These are phyloP conservation scores for Panicum miliaceum DNA, from an alignment of 176 grass and related monocot species.

Conservation along the genomic window DNA sequence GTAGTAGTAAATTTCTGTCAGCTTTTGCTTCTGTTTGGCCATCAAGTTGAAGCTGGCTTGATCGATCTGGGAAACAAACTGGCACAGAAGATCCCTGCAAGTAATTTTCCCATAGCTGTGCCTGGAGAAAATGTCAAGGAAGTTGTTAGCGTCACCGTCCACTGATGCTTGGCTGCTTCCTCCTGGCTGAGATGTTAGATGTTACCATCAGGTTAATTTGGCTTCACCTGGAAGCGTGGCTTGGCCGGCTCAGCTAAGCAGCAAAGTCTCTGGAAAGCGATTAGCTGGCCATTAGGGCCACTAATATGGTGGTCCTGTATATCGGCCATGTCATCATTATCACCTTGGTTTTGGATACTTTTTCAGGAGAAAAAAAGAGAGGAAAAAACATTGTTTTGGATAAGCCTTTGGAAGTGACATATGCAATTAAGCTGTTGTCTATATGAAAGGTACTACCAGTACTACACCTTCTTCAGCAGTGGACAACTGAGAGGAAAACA, in stretches of 20 bases:
- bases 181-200: background rate
- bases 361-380: background rate
- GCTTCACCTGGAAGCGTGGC: conserved; percentile 18
- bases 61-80: background rate
- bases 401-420: conserved; percentile 22
- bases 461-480: background rate
- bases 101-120: conserved; percentile 48
- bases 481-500: background rate
- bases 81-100: background rate
- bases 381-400: background rate
- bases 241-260: conserved; percentile 39
- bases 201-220: conserved; percentile 35
- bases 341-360: background rate
- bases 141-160: conserved; percentile 25
- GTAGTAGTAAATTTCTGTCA: too few species aligned
- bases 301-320: background rate
- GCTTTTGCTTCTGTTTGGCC: background rate
- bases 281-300: conserved; percentile 21
- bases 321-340: background rate
- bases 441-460: background rate
- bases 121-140: background rate
- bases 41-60: background rate
- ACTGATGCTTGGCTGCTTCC: conserved; percentile 3
- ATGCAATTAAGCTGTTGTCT: conserved; percentile 29
- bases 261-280: conserved; percentile 35